These are phyloP conservation scores for Friedmanniomyces endolithicus DNA, from an alignment of 495 filamentous ascomycete genomes.

Conservation along the genomic window DNA sequence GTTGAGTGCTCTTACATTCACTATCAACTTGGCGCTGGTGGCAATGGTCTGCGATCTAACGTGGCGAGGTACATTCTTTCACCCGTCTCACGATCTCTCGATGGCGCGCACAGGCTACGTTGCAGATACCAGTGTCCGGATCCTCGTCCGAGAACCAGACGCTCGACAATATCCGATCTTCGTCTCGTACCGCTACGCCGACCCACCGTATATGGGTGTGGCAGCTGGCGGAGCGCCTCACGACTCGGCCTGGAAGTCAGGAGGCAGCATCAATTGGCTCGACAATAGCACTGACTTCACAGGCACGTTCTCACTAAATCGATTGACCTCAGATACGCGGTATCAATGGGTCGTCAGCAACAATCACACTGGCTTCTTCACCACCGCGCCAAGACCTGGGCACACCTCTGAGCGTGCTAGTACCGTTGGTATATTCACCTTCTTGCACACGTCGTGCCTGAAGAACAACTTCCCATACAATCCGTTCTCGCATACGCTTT, in stretches of 20 bases:
- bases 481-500: slow-evolving; percentile 64
- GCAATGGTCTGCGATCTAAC: slow-evolving; percentile 60
- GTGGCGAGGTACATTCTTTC: slow-evolving; percentile 51
- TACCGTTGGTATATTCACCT: slow-evolving; percentile 52
- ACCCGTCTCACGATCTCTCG: slow-evolving; percentile 61
- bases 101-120: slow-evolving; percentile 81
- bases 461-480: slow-evolving; percentile 83
- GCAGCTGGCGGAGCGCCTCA: slow-evolving; percentile 32
- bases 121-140: slow-evolving; percentile 62
- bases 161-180: slow-evolving; percentile 58
- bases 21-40: slow-evolving; percentile 56
- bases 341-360: slow-evolving; percentile 79
- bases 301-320: slow-evolving; percentile 42
- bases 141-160: slow-evolving; percentile 77
- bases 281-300: slow-evolving; percentile 75
- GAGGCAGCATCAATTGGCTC: slow-evolving; percentile 49
- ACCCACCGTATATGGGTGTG: slow-evolving; percentile 21
- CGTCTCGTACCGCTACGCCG: slow-evolving; percentile 45
- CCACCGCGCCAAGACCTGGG: slow-evolving; percentile 56
- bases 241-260: slow-evolving; percentile 50
- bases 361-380: slow-evolving; percentile 65
- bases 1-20: slow-evolving; percentile 48
- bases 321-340: slow-evolving; percentile 46
- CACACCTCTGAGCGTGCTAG: slow-evolving; percentile 34
- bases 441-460: slow-evolving; percentile 82